Evolutionary conservation across 75 land plant species (phyloP).

Genomic region (Isoetes taiwanensis): DNA sequence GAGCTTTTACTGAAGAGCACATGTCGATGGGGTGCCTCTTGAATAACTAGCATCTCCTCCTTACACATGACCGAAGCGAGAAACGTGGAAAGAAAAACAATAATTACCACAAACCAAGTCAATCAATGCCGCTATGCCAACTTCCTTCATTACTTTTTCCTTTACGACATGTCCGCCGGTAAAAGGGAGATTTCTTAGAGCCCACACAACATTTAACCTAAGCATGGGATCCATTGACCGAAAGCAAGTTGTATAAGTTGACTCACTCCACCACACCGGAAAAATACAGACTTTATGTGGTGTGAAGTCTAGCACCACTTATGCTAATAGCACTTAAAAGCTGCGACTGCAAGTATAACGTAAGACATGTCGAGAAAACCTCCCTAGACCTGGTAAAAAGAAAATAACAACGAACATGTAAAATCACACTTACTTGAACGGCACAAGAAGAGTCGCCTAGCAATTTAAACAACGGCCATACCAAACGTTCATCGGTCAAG

Average conservation of each 20-base stretch:
- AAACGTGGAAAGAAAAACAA: too few species aligned
- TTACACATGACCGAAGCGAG: too few species aligned
- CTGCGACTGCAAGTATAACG: conserved; percentile 40
- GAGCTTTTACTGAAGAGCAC: too few species aligned
- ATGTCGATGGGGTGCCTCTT: too few species aligned
- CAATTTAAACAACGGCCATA: conserved; percentile 53
- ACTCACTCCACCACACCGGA: conserved; percentile 50
- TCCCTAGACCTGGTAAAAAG: background rate
- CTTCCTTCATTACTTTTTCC: conserved; percentile 49
- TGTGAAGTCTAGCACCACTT: conserved; percentile 72
- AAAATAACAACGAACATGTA: background rate
- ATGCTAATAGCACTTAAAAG: conserved; percentile 82
- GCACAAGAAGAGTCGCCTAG: conserved; percentile 41
- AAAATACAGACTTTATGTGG: conserved; percentile 41
- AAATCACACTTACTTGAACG: conserved; percentile 50
- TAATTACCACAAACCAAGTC: conserved; percentile 77
- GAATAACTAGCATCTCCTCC: too few species aligned
- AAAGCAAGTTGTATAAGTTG: conserved; percentile 56
- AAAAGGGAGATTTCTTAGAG: conserved; percentile 74
- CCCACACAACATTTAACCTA: conserved; percentile 68
- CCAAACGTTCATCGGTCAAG: conserved; percentile 44
- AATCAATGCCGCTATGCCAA: conserved; percentile 41
- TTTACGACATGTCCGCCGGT: conserved; percentile 48
- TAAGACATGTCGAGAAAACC: too few species aligned
- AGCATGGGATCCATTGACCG: conserved; percentile 72